Conservation (phyloP, 225 moss, liverwort and hornwort genomes). For the Physcomitrellopsis africana region DNA sequence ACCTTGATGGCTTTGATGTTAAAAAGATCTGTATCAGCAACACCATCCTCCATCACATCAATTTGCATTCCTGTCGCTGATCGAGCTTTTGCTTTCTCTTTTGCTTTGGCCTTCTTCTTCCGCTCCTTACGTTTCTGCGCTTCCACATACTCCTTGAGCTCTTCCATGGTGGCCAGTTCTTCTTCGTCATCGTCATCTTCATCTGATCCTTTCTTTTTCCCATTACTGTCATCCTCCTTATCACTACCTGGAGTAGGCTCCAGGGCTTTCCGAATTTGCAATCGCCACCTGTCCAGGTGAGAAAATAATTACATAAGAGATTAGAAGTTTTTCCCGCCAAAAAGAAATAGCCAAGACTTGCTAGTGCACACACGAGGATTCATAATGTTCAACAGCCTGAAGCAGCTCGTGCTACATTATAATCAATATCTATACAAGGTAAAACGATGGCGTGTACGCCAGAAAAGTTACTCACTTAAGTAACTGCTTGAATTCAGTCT, state of each 20-base stretch:
- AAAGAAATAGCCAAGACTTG: not conserved
- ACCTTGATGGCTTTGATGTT: constrained; percentile 84
- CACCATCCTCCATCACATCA: constrained; percentile 92
- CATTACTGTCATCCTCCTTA: constrained; percentile 38
- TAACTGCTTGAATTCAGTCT: constrained; percentile 95
- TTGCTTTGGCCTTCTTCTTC: constrained; percentile 79
- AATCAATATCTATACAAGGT: not conserved
- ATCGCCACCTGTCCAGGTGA: constrained; percentile 75
- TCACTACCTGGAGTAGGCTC: constrained; percentile 52
- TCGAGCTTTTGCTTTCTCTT: constrained; percentile 90
- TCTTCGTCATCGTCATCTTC: constrained; percentile 76
- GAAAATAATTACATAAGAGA: not conserved
- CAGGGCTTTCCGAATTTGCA: constrained; percentile 80
- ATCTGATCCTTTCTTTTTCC: constrained; percentile 42
- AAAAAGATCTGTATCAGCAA: constrained; percentile 86
- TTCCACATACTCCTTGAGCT: constrained; percentile 80
- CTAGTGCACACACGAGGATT: not conserved
- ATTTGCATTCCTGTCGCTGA: constrained; percentile 95
- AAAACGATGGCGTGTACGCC: not conserved
- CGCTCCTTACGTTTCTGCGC: constrained; percentile 76
- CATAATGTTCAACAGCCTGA: not conserved
- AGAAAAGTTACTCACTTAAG: constrained; percentile 65
- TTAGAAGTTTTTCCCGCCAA: not conserved
- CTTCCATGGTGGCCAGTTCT: constrained; percentile 86
- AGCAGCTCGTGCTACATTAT: not conserved